Base-by-base conservation (phyloP, 345 rosid genomes). In the Lenwebbia sp. region DNA sequence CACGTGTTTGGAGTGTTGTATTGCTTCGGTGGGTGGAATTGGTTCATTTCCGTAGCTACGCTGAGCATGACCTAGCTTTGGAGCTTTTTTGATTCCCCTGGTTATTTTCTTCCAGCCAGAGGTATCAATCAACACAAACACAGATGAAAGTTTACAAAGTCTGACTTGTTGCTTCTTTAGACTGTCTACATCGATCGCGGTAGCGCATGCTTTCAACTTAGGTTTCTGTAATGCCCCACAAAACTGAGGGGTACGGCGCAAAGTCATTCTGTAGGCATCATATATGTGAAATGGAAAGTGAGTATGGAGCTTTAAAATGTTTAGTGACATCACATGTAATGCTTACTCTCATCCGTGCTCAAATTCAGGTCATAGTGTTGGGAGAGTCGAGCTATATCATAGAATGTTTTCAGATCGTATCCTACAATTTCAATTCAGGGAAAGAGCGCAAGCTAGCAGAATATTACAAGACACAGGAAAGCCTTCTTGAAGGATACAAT, bases 391-490 rank as follows among this genome's bases (percentile, higher is more conserved):
- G 75, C 30, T 9, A 14, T 30, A 15, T 62, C 75, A 62, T 62
- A 28, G 11, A 62, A 14, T 30, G 40, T 14, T 62, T 44, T 55
- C 13, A 23, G 60, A 55, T 23, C 10, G n/a, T 55, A 55, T 55
- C 0, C 10, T 8, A 23, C 9, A 23, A 23, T 23, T 78, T 23
- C 37, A 22, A 56, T 50, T 56, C 86, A 94, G 98, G 88, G 86
- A 94, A 94, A 86, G 90, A 93, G 83, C 88, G 93, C 49, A 92
- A 89, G 93, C 92, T 96, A 19, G 93, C 94, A 12, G 96, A 94
- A 87, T 96, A 96, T 83, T 94, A 96, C 93, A 92, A 94, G 90
- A 92, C 91, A 90, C 98, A 96, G 89, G 98, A 93, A 86, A 92
- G 89, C 88, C 98, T 96, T 37, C 94, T 94, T 19, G 95, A 91